A percentile compares a stretch with the other conserved stretches of the same genome.
Evolutionary conservation across 768 basidiomycete genomes (phyloP).

Genomic region (Royoungia palumana): DNA sequence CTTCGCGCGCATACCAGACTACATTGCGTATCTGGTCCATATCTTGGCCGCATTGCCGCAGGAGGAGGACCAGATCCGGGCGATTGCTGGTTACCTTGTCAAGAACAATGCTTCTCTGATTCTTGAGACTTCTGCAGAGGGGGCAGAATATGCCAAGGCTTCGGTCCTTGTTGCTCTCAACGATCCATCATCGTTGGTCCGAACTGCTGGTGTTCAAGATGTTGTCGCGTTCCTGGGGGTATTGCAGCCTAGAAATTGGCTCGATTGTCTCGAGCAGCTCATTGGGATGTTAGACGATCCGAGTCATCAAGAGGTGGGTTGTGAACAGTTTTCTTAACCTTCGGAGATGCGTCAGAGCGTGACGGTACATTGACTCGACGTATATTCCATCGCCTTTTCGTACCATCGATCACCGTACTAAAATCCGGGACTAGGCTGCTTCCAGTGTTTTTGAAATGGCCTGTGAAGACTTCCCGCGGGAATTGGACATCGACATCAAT

Average conservation of each 20-base stretch:
- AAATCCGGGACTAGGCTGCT: conserved; percentile 58
- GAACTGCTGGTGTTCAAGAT: conserved; percentile 91
- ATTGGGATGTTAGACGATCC: conserved; percentile 78
- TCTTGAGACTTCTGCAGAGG: conserved; percentile 60
- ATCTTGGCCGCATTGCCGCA: conserved; percentile 77
- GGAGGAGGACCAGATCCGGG: conserved; percentile 90
- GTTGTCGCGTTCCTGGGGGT: conserved; percentile 87
- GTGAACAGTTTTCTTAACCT: neutral
- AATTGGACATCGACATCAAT: conserved; percentile 90
- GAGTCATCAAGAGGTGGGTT: conserved; percentile 80
- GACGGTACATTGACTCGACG: conserved; percentile 1
- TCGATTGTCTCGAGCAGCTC: conserved; percentile 86
- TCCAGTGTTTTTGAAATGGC: conserved; percentile 94
- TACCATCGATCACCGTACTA: conserved; percentile 9
- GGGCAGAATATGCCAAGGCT: conserved; percentile 69
- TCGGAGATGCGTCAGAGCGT: conserved; percentile 1
- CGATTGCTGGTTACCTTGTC: conserved; percentile 93
- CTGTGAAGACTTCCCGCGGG: conserved; percentile 94
- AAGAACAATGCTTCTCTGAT: conserved; percentile 92
- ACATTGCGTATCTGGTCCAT: conserved; percentile 93
- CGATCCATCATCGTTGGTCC: conserved; percentile 80
- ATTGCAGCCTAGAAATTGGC: conserved; percentile 90
- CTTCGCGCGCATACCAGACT: conserved; percentile 87
- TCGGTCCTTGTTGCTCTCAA: conserved; percentile 78
- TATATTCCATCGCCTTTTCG: neutral